Evolutionary conservation across 2,329 filamentous ascomycete genomes (phyloP).

Genomic region (Myotisia sp.): DNA sequence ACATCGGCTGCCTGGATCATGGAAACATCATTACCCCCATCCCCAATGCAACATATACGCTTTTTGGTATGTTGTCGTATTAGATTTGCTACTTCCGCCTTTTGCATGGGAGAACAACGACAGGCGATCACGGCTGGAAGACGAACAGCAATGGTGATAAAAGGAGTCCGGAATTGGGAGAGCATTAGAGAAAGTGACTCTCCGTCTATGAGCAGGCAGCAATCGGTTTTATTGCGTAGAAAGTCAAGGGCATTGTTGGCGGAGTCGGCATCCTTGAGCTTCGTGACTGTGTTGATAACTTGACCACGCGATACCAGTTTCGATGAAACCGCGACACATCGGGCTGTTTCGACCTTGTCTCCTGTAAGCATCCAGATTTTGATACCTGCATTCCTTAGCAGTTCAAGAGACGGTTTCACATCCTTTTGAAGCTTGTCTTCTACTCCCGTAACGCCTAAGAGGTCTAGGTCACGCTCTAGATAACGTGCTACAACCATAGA

Average conservation of each 20-base stretch:
- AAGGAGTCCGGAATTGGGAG: conserved; percentile 65
- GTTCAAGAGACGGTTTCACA: conserved; percentile 86
- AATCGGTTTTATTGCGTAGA: conserved; percentile 66
- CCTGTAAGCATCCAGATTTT: conserved; percentile 99
- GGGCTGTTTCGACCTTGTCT: conserved; percentile 94
- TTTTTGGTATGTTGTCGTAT: conserved; percentile 89
- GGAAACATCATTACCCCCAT: conserved; percentile 93
- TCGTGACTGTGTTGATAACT: conserved; percentile 85
- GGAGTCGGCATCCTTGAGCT: conserved; percentile 66
- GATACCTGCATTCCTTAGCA: conserved; percentile 90
- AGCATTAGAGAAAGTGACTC: conserved; percentile 78
- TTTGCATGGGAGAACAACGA: conserved; percentile 91
- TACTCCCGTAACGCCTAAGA: conserved; percentile 92
- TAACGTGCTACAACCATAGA: conserved; percentile 63
- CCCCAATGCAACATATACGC: conserved; percentile 91
- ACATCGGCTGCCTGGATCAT: conserved; percentile 99
- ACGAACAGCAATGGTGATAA: conserved; percentile 74
- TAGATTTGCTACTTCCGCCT: conserved; percentile 80
- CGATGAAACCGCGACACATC: conserved; percentile 87
- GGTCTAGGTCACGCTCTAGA: conserved; percentile 76
- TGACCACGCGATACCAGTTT: conserved; percentile 89
- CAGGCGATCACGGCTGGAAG: conserved; percentile 90
- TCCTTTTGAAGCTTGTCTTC: conserved; percentile 94
- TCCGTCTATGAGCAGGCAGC: conserved; percentile 87
- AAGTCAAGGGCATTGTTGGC: conserved; percentile 83